Conservation (phyloP, 2,329 filamentous ascomycete genomes). For the Colletotrichum sidae region DNA sequence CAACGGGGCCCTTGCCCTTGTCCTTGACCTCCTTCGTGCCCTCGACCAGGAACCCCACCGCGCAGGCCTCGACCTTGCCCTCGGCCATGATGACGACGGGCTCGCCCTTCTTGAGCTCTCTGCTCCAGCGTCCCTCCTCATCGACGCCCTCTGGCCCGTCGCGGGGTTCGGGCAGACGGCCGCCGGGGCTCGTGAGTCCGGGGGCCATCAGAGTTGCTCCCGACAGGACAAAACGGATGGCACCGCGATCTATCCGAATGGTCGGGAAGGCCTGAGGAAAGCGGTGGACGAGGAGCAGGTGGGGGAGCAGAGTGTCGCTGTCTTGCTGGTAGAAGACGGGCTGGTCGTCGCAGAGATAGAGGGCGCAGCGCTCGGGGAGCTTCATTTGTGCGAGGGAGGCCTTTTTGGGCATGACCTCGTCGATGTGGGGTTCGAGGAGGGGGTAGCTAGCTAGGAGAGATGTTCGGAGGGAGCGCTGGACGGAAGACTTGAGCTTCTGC, state of each 20-base stretch:
- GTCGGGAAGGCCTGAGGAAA: slow-evolving; percentile 87
- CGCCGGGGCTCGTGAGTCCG: slow-evolving; percentile 86
- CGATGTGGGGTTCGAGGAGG: slow-evolving; percentile 86
- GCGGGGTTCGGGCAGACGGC: slow-evolving; percentile 74
- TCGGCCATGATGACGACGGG: slow-evolving; percentile 92
- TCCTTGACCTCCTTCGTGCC: slow-evolving; percentile 93
- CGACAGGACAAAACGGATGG: slow-evolving; percentile 94
- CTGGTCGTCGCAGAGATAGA: slow-evolving; percentile 83
- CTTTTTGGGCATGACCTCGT: slow-evolving; percentile 96
- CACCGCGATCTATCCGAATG: slow-evolving; percentile 92
- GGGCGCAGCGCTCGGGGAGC: slow-evolving; percentile 87
- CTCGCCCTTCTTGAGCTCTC: slow-evolving; percentile 81
- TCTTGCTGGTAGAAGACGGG: slow-evolving; percentile 94
- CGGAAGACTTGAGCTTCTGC: slow-evolving; percentile 97
- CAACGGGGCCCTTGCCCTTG: slow-evolving; percentile 92
- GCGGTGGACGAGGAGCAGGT: slow-evolving; percentile 88
- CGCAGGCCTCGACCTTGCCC: slow-evolving; percentile 91
- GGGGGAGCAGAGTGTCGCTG: slow-evolving; percentile 81
- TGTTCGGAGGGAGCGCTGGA: slow-evolving; percentile 86
- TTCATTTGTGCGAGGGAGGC: slow-evolving; percentile 90
- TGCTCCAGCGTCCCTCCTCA: slow-evolving; percentile 67
- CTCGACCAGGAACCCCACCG: slow-evolving; percentile 85
- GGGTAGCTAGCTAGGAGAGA: slow-evolving; percentile 89
- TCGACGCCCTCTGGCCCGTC: slow-evolving; percentile 59
- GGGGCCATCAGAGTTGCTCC: slow-evolving; percentile 97